Evolutionary conservation across 495 filamentous ascomycete species (phyloP).

Genomic region (Penicillium verhagenii): DNA sequence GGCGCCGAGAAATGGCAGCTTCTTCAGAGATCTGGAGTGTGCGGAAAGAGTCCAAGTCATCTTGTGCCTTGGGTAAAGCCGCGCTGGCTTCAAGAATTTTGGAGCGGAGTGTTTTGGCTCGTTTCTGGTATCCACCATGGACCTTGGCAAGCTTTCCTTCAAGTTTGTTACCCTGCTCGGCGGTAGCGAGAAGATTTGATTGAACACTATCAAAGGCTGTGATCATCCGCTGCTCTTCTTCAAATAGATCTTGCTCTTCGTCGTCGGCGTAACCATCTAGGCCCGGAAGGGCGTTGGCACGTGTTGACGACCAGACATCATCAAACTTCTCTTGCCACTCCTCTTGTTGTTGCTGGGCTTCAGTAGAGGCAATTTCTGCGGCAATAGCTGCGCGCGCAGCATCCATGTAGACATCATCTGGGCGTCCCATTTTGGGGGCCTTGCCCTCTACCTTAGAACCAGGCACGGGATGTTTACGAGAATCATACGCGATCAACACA

Average conservation of each 20-base stretch:
- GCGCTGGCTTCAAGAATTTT: slow-evolving; percentile 79
- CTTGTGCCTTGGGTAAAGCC: slow-evolving; percentile 70
- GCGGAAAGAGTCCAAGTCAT: slow-evolving; percentile 72
- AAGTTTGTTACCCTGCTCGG: slow-evolving; percentile 76
- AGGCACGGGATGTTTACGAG: slow-evolving; percentile 66
- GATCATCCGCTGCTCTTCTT: slow-evolving; percentile 50
- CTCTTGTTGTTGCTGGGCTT: slow-evolving; percentile 45
- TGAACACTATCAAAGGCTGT: slow-evolving; percentile 57
- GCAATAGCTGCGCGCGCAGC: slow-evolving; percentile 75
- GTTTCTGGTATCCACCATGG: slow-evolving; percentile 86
- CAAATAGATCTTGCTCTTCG: slow-evolving; percentile 46
- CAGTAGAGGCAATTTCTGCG: slow-evolving; percentile 58
- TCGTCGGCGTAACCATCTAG: slow-evolving; percentile 75
- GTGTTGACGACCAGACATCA: slow-evolving; percentile 63
- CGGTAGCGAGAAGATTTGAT: slow-evolving; percentile 65
- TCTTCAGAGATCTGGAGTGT: slow-evolving; percentile 76
- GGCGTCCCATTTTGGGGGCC: slow-evolving; percentile 55
- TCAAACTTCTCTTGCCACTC: slow-evolving; percentile 60
- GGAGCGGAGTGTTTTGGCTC: slow-evolving; percentile 72
- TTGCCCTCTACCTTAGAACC: slow-evolving; percentile 63
- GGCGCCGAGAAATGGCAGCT: slow-evolving; percentile 64
- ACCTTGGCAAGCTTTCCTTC: slow-evolving; percentile 92
- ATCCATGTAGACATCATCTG: slow-evolving; percentile 70
- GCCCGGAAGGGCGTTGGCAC: slow-evolving; percentile 65
- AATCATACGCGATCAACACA: slow-evolving; percentile 77